phyloP scores from a whole-genome alignment of 2,329 filamentous ascomycete genomes.

The Fusarium proliferatum region DNA sequence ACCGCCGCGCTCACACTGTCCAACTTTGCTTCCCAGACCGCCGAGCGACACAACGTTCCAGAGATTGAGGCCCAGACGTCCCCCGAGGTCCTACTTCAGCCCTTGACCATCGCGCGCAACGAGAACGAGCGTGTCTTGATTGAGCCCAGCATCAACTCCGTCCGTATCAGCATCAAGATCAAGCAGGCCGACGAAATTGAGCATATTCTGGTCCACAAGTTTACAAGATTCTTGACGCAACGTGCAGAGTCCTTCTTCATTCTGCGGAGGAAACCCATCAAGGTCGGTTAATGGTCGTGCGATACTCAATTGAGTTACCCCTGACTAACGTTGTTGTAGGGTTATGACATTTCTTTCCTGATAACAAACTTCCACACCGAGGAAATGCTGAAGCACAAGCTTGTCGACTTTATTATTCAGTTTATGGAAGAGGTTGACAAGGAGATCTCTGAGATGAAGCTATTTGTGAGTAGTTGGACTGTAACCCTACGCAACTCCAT shows the following conservation, averaged over 20 bases:
- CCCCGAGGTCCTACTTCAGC: slow-evolving; percentile 93
- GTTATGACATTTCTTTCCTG: slow-evolving; percentile 98
- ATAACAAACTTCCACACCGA: slow-evolving; percentile 99
- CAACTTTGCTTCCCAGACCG: slow-evolving; percentile 97
- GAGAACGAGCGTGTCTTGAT: slow-evolving; percentile 97
- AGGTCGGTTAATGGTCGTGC: slow-evolving; percentile 65
- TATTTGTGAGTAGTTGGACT: slow-evolving; percentile 78
- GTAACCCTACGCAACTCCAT: neutral
- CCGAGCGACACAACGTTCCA: slow-evolving; percentile 97
- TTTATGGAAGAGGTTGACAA: slow-evolving; percentile 99
- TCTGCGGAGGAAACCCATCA: slow-evolving; percentile 91
- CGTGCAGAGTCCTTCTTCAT: slow-evolving; percentile 95
- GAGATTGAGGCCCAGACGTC: slow-evolving; percentile 95
- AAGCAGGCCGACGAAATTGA: slow-evolving; percentile 99
- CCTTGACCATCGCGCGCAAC: slow-evolving; percentile 90
- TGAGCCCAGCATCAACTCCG: slow-evolving; percentile 96
- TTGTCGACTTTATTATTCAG: slow-evolving; percentile 98
- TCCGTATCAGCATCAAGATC: slow-evolving; percentile 97
- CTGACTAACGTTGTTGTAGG: slow-evolving; percentile 61
- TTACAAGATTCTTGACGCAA: slow-evolving; percentile 89
- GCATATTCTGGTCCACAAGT: slow-evolving; percentile 97
- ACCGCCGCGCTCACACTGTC: slow-evolving; percentile 88
- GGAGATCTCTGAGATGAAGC: slow-evolving; percentile 99
- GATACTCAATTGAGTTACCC: slow-evolving; percentile 4
- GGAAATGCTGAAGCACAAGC: slow-evolving; percentile 98